phyloP scores from a whole-genome alignment of 225 moss, liverwort and hornwort species.

The Lunularia cruciata region DNA sequence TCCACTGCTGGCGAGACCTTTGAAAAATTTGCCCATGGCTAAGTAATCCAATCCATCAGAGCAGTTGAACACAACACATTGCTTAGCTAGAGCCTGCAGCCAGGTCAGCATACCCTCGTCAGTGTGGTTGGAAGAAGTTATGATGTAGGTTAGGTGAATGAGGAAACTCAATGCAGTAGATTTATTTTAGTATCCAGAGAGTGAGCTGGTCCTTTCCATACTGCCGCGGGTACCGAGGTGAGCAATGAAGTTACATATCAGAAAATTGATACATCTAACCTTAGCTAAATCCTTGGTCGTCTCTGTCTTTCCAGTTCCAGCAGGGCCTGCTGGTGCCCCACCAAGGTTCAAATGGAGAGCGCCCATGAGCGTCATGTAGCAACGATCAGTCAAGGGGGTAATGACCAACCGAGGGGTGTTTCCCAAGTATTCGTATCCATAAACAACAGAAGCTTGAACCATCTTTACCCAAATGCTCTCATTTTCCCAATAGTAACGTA shows the following conservation, averaged over 20 bases:
- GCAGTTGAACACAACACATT: slow-evolving; percentile 89
- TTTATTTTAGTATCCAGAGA: background rate
- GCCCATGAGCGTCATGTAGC: slow-evolving; percentile 93
- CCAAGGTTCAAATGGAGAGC: slow-evolving; percentile 86
- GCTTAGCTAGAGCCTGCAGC: slow-evolving; percentile 75
- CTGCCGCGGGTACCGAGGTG: background rate
- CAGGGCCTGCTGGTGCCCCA: slow-evolving; percentile 83
- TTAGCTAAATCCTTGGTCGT: slow-evolving; percentile 89
- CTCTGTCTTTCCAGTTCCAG: slow-evolving; percentile 85
- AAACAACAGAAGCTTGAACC: slow-evolving; percentile 77
- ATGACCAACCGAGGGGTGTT: slow-evolving; percentile 87
- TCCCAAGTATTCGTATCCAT: slow-evolving; percentile 87
- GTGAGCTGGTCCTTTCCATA: background rate
- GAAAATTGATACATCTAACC: slow-evolving; percentile 20
- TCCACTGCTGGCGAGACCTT: slow-evolving; percentile 86
- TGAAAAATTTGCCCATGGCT: slow-evolving; percentile 92
- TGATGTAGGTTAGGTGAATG: background rate
- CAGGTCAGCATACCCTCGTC: background rate
- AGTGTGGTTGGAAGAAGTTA: background rate
- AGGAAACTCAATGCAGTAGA: background rate
- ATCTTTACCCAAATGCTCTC: slow-evolving; percentile 88
- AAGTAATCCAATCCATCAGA: slow-evolving; percentile 84
- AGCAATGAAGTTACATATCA: background rate
- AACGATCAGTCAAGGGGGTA: slow-evolving; percentile 83
- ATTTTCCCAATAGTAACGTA: slow-evolving; percentile 88